Percentiles rank a stretch among this genome's conserved stretches.
Evolutionary conservation across 2,329 filamentous ascomycete species (phyloP).

Genomic region (Hymenoscyphus fructigenus): DNA sequence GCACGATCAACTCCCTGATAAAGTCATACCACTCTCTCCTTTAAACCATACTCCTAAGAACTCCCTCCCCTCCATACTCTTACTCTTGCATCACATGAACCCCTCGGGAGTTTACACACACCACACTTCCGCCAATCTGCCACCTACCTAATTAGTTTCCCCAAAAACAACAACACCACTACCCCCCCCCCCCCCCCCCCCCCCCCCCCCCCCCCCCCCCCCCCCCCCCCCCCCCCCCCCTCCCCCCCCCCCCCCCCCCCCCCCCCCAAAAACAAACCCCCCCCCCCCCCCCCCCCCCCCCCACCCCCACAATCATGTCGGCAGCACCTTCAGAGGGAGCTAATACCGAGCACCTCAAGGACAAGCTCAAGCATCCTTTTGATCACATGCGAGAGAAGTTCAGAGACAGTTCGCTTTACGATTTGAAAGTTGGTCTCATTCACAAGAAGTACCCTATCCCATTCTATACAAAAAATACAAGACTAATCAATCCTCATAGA

Average conservation of each 20-base stretch:
- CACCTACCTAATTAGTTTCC: not conserved
- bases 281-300: too few relatives aligned
- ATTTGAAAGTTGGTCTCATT: conserved; percentile 55
- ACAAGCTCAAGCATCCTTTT: conserved; percentile 52
- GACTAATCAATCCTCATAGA: conserved; percentile 34
- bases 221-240: too few relatives aligned
- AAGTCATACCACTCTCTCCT: not conserved
- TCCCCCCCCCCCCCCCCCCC: too few relatives aligned
- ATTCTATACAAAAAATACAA: not conserved
- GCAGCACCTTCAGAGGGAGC: conserved; percentile 32
- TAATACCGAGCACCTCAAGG: conserved; percentile 31
- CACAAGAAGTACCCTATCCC: conserved; percentile 55
- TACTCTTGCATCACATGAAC: not conserved
- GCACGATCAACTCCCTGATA: not conserved
- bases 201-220: too few relatives aligned
- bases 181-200: too few relatives aligned
- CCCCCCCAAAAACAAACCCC: too few relatives aligned
- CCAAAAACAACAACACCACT: not conserved
- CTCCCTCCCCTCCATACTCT: not conserved
- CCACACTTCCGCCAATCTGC: not conserved
- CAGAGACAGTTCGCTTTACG: conserved; percentile 52
- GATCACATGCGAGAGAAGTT: conserved; percentile 51
- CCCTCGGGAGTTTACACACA: not conserved
- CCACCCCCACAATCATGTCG: conserved; percentile 30
- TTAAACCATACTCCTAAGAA: not conserved